phyloP scores from a whole-genome alignment of 805 yeast species.

The Helenozyma rhizophorensis region DNA sequence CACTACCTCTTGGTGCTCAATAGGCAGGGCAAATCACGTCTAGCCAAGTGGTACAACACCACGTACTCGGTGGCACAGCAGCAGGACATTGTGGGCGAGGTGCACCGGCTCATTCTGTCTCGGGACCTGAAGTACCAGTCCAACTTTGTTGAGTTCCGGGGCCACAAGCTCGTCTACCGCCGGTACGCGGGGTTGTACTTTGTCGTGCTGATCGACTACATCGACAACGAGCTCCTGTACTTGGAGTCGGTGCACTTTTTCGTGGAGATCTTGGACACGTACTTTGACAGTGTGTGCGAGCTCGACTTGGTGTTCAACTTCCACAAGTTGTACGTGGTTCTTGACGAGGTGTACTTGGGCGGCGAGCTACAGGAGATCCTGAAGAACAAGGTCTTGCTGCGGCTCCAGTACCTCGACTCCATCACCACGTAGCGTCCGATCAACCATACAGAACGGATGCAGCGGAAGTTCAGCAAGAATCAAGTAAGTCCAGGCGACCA shows the following conservation, averaged over 20 bases:
- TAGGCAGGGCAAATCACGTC: conserved; percentile 88
- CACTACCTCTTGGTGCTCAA: conserved; percentile 81
- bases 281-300: conserved; percentile 89
- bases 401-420: conserved; percentile 59
- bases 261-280: conserved; percentile 82
- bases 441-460: too few species aligned
- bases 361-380: conserved; percentile 91
- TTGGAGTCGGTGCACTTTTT: conserved; percentile 82
- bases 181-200: conserved; percentile 91
- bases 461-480: too few species aligned
- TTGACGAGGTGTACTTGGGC: conserved; percentile 84
- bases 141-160: conserved; percentile 64
- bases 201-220: conserved; percentile 73
- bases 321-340: conserved; percentile 71
- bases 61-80: conserved; percentile 27
- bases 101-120: conserved; percentile 74
- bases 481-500: too few species aligned
- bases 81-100: conserved; percentile 47
- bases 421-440: neutral
- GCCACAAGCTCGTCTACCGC: conserved; percentile 70
- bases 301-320: conserved; percentile 90
- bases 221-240: conserved; percentile 78
- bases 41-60: conserved; percentile 69
- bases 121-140: conserved; percentile 83
- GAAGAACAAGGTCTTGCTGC: conserved; percentile 57